Evolutionary conservation across 2,329 filamentous ascomycete species (phyloP), one percentile per base, ranked within the genome.

Genomic region (Monosporascus sp.): DNA sequence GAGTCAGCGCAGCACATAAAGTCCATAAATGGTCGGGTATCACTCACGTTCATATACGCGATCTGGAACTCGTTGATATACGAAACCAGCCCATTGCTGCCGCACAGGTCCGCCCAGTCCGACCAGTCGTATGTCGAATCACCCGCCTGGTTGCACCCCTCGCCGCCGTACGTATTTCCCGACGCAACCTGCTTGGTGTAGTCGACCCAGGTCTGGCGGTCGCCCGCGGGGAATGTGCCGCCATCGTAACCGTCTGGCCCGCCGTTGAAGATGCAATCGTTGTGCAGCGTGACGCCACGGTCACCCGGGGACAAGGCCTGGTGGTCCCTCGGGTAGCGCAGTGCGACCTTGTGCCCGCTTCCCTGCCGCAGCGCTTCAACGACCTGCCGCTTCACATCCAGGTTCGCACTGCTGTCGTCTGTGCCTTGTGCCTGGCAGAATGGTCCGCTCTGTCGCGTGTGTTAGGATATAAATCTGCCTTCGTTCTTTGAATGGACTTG

Each of bases 231-330:
- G 25, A 51, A 57, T 8, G 54, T 58, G 25, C 56, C 56, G 31
- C 56, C 52, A 38, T 57, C 56, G 37, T 44, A n/a, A 8, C 55
- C 56, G 7, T 37, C 37, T 2, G 55, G 60, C 66, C 73, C 24
- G 64, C 62, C 8, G 64, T 63, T 17, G 65, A 63, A n/a, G 63
- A 65, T 24, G 65, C 65, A 37, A 61, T 62, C 20, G 70, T 70
- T 18, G 67, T 72, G 18, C 7, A 68, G 58, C 1, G 68, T 73
- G 1, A 61, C 67, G 3, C 60, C 64, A 37, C 52, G 47, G 37
- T 58, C 50, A 31, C 27, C 48, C 20, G 50, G 24, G 27, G 47
- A 57, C 31, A 58, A 48, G 18, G 31, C 45, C 20, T 47, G 41
- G 50, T 58, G 56, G 41, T 58, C 56, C 14, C 39, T 38, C 25